These are phyloP conservation scores for Kwoniella mangroviensis DNA, from an alignment of 768 basidiomycete species.

Conservation along the genomic window DNA sequence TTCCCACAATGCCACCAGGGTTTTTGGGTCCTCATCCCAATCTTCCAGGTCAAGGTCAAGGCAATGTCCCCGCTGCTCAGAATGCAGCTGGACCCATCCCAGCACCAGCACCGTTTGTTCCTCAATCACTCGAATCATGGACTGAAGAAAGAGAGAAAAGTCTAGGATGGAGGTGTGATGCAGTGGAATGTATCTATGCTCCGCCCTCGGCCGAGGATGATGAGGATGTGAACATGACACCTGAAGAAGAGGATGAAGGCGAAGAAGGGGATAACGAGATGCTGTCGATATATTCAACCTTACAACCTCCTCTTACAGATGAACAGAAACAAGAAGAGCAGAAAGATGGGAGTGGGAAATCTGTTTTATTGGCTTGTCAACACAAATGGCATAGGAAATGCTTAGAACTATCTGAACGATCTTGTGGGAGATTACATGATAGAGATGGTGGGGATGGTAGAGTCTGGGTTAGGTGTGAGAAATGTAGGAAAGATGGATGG, in stretches of 20 bases:
- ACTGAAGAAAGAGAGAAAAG: constrained; percentile 31
- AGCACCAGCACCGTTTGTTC: constrained; percentile 24
- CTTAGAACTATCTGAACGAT: constrained; percentile 30
- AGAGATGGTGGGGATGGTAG: constrained; percentile 21
- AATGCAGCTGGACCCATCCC: background rate
- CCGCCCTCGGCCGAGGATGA: constrained; percentile 19
- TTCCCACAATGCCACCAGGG: constrained; percentile 23
- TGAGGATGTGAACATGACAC: constrained; percentile 11
- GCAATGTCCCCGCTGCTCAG: background rate
- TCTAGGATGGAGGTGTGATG: constrained; percentile 51
- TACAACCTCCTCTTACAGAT: constrained; percentile 9
- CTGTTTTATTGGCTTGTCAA: constrained; percentile 23
- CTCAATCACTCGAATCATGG: constrained; percentile 42
- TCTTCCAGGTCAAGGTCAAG: background rate
- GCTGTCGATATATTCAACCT: constrained; percentile 79
- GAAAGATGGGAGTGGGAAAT: background rate
- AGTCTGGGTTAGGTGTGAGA: constrained; percentile 39
- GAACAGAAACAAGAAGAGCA: background rate
- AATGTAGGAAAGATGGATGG: constrained; percentile 47
- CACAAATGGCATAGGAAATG: constrained; percentile 43
- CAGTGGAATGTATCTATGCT: constrained; percentile 33
- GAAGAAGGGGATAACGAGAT: constrained; percentile 22
- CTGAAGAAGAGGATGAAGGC: background rate
- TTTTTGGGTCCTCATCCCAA: constrained; percentile 1
- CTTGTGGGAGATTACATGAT: constrained; percentile 20